Evolutionary conservation across 108 stramenopile species (phyloP).

Genomic region (Conticribra weissflogii): DNA sequence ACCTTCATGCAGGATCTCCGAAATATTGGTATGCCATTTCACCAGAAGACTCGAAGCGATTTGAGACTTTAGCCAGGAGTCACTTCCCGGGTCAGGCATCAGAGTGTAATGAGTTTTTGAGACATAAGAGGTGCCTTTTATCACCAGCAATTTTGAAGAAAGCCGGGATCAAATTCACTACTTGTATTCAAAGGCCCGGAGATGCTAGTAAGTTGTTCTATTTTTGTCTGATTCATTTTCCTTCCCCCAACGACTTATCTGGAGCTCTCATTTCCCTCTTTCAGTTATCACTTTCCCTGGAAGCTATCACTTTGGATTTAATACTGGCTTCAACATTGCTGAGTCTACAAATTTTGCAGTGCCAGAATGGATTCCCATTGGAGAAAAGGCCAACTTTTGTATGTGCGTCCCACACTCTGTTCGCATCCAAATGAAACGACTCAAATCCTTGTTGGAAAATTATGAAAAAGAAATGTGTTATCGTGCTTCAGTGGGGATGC

Average conservation of each 20-base stretch:
- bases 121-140: conserved; percentile 95
- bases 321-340: conserved; percentile 97
- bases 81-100: conserved; percentile 70
- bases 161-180: conserved; percentile 91
- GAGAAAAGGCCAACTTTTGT: conserved; percentile 81
- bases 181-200: conserved; percentile 92
- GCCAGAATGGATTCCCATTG: conserved; percentile 92
- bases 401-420: conserved; percentile 93
- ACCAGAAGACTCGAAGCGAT: conserved; percentile 74
- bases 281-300: conserved; percentile 93
- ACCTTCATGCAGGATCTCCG: conserved; percentile 95
- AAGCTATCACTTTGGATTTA: conserved; percentile 98
- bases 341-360: conserved; percentile 97
- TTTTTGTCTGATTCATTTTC: neutral
- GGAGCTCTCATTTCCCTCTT: neutral
- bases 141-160: conserved; percentile 87
- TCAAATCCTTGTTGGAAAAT: conserved; percentile 68
- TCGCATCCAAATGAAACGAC: conserved; percentile 86
- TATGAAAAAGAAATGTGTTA: conserved; percentile 69
- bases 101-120: conserved; percentile 90
- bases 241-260: neutral
- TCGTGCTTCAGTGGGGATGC: conserved; percentile 29
- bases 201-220: conserved; percentile 71
- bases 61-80: conserved; percentile 79
- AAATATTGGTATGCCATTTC: conserved; percentile 98